phyloP scores from a whole-genome alignment of 148 eudicot genomes.

The Fagopyrum esculentum region DNA sequence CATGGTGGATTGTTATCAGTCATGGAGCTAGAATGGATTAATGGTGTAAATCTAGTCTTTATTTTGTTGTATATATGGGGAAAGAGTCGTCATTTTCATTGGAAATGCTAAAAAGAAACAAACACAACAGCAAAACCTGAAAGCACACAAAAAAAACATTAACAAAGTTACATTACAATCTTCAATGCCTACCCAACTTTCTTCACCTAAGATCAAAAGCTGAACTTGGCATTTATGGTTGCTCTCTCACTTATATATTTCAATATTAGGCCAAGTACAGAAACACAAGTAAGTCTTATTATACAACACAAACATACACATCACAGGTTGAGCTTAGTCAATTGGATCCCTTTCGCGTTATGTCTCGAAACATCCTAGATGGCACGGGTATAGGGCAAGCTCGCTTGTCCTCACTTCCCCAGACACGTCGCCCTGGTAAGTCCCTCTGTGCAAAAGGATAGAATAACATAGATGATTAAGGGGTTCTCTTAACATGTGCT shows the following conservation, averaged over 20 bases:
- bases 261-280: not conserved
- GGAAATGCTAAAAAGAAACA: not conserved
- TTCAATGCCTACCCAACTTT: not conserved
- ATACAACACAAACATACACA: not conserved
- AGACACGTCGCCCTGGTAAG: not conserved
- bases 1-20: no score
- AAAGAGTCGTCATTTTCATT: not conserved
- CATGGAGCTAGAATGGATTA: no score
- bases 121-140: not conserved
- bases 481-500: no score
- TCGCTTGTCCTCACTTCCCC: slow-evolving; percentile 50
- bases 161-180: not conserved
- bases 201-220: not conserved
- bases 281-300: not conserved
- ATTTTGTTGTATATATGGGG: not conserved
- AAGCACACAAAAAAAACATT: not conserved
- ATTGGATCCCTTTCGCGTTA: slow-evolving; percentile 11
- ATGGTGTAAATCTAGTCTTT: not conserved
- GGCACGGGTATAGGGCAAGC: slow-evolving; percentile 59
- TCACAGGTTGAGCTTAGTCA: not conserved
- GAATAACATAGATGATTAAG: not conserved
- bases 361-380: slow-evolving; percentile 57
- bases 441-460: not conserved
- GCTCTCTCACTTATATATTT: no score
- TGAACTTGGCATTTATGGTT: not conserved